A percentile compares a stretch with the other conserved stretches of the same genome.
phyloP scores from a whole-genome alignment of 2,329 filamentous ascomycete genomes.

The Ceratocystis lukuohia region DNA sequence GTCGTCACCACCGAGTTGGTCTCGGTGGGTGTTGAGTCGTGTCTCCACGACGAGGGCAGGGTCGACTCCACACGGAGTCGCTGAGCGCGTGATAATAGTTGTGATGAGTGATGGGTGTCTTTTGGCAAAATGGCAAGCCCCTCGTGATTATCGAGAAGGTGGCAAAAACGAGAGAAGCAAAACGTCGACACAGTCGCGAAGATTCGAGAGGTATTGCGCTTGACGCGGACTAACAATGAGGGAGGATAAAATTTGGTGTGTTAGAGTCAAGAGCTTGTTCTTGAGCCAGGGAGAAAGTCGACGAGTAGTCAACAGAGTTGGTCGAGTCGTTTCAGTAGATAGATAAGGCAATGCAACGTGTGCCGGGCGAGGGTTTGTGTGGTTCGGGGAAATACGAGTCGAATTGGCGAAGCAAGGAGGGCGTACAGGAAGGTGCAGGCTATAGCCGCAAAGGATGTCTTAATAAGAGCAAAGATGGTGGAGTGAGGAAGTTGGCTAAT shows the following conservation, averaged over 20 bases:
- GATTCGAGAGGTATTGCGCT: too few species aligned
- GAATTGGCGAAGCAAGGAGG: background rate
- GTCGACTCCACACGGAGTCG: slow-evolving; percentile 19
- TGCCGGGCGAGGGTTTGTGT: background rate
- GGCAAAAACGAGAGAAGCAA: too few species aligned
- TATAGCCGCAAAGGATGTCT: background rate
- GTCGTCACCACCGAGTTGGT: slow-evolving; percentile 20
- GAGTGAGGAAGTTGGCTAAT: background rate
- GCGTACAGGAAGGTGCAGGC: background rate
- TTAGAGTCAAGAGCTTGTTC: too few species aligned
- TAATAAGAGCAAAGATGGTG: background rate
- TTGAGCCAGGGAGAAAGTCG: too few species aligned
- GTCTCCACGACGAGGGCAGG: slow-evolving; percentile 19
- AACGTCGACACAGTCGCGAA: too few species aligned
- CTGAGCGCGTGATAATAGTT: background rate
- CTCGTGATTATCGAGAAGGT: background rate
- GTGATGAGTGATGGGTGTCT: slow-evolving; percentile 2
- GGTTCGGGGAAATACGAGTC: slow-evolving; percentile 1
- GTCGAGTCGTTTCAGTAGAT: background rate
- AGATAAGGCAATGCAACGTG: background rate
- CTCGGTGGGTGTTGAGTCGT: slow-evolving; percentile 19
- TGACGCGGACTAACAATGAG: too few species aligned
- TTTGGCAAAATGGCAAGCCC: background rate
- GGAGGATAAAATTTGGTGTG: too few species aligned
- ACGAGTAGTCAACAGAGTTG: too few species aligned